phyloP scores from a whole-genome alignment of 2,329 filamentous ascomycete species.

The Penicillium griseofulvum region DNA sequence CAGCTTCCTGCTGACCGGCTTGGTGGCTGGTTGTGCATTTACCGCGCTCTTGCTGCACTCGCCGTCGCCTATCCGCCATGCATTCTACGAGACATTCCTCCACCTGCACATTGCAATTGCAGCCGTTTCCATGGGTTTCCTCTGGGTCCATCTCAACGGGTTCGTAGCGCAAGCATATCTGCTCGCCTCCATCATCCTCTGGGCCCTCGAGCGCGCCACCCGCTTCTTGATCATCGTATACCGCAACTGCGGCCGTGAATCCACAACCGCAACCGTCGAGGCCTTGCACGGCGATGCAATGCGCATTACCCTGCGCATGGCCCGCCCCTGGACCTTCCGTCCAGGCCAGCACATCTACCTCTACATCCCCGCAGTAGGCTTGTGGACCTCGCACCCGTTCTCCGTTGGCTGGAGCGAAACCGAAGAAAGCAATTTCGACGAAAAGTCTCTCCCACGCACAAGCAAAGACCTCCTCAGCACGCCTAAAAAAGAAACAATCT shows the following conservation, averaged over 20 bases:
- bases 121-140: constrained; percentile 63
- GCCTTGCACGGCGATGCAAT: constrained; percentile 67
- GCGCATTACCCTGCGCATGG: constrained; percentile 67
- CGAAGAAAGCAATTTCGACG: constrained; percentile 44
- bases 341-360: constrained; percentile 75
- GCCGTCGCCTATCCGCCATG: constrained; percentile 72
- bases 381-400: constrained; percentile 75
- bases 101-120: constrained; percentile 78
- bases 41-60: constrained; percentile 66
- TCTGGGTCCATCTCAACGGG: constrained; percentile 74
- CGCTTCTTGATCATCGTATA: constrained; percentile 64
- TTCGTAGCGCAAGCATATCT: constrained; percentile 73
- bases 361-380: constrained; percentile 63
- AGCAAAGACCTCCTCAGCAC: constrained; percentile 51
- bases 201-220: constrained; percentile 67
- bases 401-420: constrained; percentile 73
- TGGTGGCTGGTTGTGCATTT: constrained; percentile 55
- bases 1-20: constrained; percentile 41
- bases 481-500: constrained; percentile 59
- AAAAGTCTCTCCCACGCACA: constrained; percentile 46
- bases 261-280: constrained; percentile 65
- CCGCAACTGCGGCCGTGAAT: constrained; percentile 59
- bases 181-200: constrained; percentile 70
- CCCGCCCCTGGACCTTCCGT: constrained; percentile 63
- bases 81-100: constrained; percentile 94